A percentile compares a stretch with the other conserved stretches of the same genome.
phyloP scores from a whole-genome alignment of 208 protist genomes.

The Wallacemonas sp. region DNA sequence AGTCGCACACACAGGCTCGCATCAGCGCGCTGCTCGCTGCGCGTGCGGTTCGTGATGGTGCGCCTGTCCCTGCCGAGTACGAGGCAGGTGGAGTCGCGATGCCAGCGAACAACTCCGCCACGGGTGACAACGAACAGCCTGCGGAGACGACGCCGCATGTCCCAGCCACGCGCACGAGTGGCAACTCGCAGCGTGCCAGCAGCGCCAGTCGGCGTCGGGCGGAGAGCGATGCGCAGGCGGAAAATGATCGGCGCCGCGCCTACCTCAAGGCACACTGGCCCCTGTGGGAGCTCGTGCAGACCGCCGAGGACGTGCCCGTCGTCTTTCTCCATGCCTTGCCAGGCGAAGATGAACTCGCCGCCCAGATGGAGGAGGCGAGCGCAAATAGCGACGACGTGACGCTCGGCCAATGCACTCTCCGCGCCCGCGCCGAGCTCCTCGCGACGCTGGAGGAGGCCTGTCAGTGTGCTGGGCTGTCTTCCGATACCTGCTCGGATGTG shows the following conservation, averaged over 20 bases:
- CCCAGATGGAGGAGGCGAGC: neutral
- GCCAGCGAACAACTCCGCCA: neutral
- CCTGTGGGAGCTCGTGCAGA: constrained; percentile 25
- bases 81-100: neutral
- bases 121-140: neutral
- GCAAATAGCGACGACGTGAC: neutral
- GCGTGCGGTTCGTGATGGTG: constrained; percentile 2
- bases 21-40: neutral
- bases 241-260: constrained; percentile 7
- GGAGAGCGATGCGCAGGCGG: neutral
- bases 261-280: constrained; percentile 27
- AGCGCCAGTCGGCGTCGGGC: neutral
- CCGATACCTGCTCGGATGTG: constrained; percentile 22
- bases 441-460: neutral
- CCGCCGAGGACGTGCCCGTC: constrained; percentile 1
- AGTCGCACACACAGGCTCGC: neutral
- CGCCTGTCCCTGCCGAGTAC: neutral
- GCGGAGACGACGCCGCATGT: neutral
- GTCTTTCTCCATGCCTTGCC: constrained; percentile 50
- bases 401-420: neutral
- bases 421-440: constrained; percentile 5
- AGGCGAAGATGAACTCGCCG: constrained; percentile 37
- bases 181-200: neutral
- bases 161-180: neutral
- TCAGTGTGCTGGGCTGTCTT: neutral